Evolutionary conservation across 2,329 filamentous ascomycete species (phyloP), one percentile per base, ranked within the genome.

Genomic region (Arthrinium puccinioides): DNA sequence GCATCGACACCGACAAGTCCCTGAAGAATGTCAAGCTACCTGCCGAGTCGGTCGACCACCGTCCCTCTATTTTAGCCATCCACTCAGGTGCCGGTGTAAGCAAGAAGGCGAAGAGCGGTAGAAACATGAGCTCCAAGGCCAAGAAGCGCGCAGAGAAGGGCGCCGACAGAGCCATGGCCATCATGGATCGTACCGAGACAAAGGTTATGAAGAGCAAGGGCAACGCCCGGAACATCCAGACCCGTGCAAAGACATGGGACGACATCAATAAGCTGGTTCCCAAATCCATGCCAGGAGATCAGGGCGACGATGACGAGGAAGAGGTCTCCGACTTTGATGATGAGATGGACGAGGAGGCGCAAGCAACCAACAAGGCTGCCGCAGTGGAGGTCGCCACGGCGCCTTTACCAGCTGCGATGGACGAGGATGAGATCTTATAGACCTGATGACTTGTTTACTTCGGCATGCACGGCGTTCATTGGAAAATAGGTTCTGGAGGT

Each of bases 1-100:
- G 78, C 51, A 79, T 86, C 59, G 64, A 84, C 61, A 74, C 76
- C 29, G 81, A 86, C 68, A 84, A 84, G 61, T 83, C 80, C 6
- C 67, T 85, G 16, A 83, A 82, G 54, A 64, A 76, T 25, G 60
- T 73, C 41, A 64, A 70, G 42, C 66, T 70, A 9, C 74, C 77
- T 2, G 44, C 60, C 15, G 62, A 70, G 30, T 62, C 67, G 7
- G 56, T 62, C 40, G 63, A 71, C 44, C 56, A 65, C 42, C 74
- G 79, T 5, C 76, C 79, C 20, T 79, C 84, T n/a, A 70, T 86
- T 14, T 75, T 87, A 27, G 76, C 77, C 26, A 76, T 81, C 13
- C 81, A 84, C 47, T 75, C 80, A 53, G 64, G 67, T 2, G 72
- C 79, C 14, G 85, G 86, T 21, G 70, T 90, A 9, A 63, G 64